These are phyloP conservation scores for Inga oerstediana DNA, from an alignment of 306 rosid genomes.

Conservation along the genomic window DNA sequence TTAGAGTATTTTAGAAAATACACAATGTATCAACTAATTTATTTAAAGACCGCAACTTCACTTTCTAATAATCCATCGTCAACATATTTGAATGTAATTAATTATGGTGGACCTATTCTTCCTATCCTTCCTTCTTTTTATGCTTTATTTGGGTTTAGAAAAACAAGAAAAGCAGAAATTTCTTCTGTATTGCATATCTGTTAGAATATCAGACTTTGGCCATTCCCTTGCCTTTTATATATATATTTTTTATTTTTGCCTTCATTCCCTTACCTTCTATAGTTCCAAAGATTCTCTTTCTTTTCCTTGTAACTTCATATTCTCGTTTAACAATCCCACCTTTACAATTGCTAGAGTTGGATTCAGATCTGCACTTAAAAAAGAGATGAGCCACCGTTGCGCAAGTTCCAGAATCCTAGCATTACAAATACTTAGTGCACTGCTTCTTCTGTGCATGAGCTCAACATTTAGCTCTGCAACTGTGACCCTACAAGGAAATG, in stretches of 20 bases:
- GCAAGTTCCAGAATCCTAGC: background rate
- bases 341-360: background rate
- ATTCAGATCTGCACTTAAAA: background rate
- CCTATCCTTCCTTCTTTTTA: background rate
- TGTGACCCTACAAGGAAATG: conserved; percentile 3
- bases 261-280: background rate
- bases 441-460: conserved; percentile 24
- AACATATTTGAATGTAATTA: too few relatives aligned
- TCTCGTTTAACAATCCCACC: background rate
- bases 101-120: too few relatives aligned
- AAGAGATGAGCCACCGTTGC: conserved; percentile 16
- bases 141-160: background rate
- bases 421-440: conserved; percentile 14
- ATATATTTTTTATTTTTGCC: too few relatives aligned
- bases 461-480: conserved; percentile 2
- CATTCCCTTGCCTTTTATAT: too few relatives aligned
- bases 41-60: too few relatives aligned
- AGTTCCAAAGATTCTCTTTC: background rate
- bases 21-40: too few relatives aligned
- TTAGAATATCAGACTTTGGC: background rate
- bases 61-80: too few relatives aligned
- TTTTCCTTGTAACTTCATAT: background rate
- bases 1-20: too few relatives aligned
- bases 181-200: background rate
- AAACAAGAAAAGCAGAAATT: background rate